These are phyloP conservation scores for Cercospora janseana DNA, from an alignment of 2,329 filamentous ascomycete genomes.

Conservation along the genomic window DNA sequence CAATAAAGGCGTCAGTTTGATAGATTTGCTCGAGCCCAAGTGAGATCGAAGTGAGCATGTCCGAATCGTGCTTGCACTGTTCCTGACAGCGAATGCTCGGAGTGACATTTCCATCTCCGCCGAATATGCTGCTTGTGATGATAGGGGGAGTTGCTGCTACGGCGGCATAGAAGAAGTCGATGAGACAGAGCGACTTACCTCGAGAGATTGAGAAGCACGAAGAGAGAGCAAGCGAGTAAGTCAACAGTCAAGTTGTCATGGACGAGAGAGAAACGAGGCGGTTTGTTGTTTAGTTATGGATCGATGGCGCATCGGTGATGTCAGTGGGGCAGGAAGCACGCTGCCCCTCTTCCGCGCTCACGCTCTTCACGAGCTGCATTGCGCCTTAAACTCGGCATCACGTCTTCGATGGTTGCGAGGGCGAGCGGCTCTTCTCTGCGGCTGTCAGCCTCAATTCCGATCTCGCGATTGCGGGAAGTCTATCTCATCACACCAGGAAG, in stretches of 20 bases:
- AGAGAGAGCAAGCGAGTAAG: no score
- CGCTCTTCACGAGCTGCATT: background rate
- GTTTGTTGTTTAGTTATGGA: conserved; percentile 9
- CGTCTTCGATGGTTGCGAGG: background rate
- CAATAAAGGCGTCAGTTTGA: background rate
- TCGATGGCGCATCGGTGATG: conserved; percentile 12
- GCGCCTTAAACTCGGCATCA: conserved; percentile 9
- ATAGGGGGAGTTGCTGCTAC: background rate
- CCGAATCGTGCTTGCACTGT: background rate
- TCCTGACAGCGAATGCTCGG: no score
- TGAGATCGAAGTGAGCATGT: background rate
- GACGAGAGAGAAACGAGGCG: background rate
- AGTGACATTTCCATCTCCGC: background rate
- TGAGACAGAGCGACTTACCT: conserved; percentile 1
- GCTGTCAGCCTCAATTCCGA: background rate
- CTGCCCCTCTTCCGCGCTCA: conserved; percentile 9
- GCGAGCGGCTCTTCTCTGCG: background rate
- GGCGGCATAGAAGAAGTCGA: background rate
- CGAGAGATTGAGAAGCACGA: conserved; percentile 4
- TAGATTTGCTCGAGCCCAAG: background rate
- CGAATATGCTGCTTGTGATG: background rate
- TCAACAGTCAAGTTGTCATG: conserved; percentile 24
- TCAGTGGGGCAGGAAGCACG: conserved; percentile 6
- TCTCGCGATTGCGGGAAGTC: conserved; percentile 1
- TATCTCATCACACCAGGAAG: conserved; percentile 3